Base-by-base conservation (phyloP, 129 eudicot species). In the Centaurea solstitialis region DNA sequence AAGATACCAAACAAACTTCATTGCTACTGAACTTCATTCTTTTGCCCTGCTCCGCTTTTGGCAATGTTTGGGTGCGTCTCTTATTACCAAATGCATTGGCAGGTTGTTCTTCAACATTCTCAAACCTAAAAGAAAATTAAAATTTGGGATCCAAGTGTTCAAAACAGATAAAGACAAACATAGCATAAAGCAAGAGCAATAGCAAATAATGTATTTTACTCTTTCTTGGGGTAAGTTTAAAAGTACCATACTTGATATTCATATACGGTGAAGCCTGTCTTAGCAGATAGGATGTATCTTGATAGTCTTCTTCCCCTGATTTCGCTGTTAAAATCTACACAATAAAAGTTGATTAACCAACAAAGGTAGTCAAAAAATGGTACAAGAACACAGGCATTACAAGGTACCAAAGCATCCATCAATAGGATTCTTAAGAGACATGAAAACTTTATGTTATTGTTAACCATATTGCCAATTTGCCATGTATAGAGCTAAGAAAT, bases 241-340 rank as follows among this genome's bases (percentile, higher is more conserved):
- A 45, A 57, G 9, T 18, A 76, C 1, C 80, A 40, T 84, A 92
- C 98, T 90, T 94, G 77, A 94, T 94, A 75, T 92, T 86, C 85
- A 90, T 87, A 67, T 40, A 92, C 4, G 98, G 97, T 13, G 98
- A 81, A 75, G 98, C 97, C 84, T 90, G 97, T 71, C 93, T 90
- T 71, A 94, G 80, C 77, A 94, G 75, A 83, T 86, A 90, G 21
- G 97, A 94, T 28, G 98, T 87, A 74, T 92, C 96, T 59, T 80
- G 87, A 40, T 94, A 94, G 85, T 94, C 98, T 39, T 90, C 96
- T 69, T 82, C 93, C 22, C 96, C 96, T 65, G 98, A 47, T 86
- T 87, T 94, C 28, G 89, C 96, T 7, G 98, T 94, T 74, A 94
- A 85, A 68, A 94, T 86, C 98, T 94, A 89, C 78, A 84, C 61